Conservation (phyloP, 352 stramenopile genomes). For the Globisporangium spiculum region DNA sequence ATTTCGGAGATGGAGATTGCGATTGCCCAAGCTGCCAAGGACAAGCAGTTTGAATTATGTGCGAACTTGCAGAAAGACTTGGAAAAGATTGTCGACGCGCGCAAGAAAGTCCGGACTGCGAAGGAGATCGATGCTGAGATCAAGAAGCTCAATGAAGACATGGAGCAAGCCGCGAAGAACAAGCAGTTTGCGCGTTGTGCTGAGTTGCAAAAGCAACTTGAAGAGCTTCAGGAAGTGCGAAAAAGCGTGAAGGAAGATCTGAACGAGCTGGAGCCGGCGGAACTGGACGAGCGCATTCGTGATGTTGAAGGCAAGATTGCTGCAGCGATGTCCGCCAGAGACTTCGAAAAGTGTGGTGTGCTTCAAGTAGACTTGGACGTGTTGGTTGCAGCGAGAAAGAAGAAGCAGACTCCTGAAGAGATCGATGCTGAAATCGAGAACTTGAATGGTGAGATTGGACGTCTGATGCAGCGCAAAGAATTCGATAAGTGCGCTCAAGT, state of each 20-base stretch:
- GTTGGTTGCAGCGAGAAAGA: conserved; percentile 73
- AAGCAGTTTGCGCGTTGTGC: conserved; percentile 85
- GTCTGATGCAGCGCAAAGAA: conserved; percentile 76
- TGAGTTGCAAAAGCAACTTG: conserved; percentile 77
- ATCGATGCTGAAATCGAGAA: conserved; percentile 74
- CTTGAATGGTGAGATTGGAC: conserved; percentile 65
- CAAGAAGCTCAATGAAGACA: conserved; percentile 64
- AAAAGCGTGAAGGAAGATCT: conserved; percentile 81
- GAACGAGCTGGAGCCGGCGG: conserved; percentile 79
- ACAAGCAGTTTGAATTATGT: conserved; percentile 86
- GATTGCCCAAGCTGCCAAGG: conserved; percentile 72
- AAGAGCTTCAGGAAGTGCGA: conserved; percentile 71
- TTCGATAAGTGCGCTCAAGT: conserved; percentile 87
- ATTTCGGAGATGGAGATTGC: conserved; percentile 76
- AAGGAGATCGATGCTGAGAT: conserved; percentile 87
- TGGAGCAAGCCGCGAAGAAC: conserved; percentile 65
- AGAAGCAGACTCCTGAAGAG: conserved; percentile 83
- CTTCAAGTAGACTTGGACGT: conserved; percentile 70
- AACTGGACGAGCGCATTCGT: conserved; percentile 81
- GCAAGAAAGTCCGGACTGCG: conserved; percentile 80
- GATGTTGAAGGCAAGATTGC: conserved; percentile 64
- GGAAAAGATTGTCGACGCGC: conserved; percentile 74
- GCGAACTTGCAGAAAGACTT: conserved; percentile 82
- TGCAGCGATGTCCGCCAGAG: conserved; percentile 68
- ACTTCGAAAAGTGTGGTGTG: conserved; percentile 77